Evolutionary conservation across 768 basidiomycete species (phyloP).

Genomic region (Kondoa malvinella): DNA sequence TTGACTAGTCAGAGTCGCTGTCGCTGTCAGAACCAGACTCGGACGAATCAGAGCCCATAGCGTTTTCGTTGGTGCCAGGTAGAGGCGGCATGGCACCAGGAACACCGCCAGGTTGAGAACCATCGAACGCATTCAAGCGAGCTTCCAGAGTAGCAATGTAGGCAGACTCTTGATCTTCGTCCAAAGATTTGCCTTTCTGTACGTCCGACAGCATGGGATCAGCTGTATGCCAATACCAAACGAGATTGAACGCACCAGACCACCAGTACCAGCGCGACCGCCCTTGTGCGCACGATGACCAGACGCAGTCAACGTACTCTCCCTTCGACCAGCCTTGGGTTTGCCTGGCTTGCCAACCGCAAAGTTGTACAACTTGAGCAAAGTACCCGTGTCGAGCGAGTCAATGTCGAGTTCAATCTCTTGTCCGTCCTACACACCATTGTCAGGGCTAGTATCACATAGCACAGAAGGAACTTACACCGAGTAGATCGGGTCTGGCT

Average conservation of each 20-base stretch:
- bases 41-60: background rate
- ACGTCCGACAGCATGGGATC: background rate
- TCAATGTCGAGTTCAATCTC: constrained; percentile 99
- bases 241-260: constrained; percentile 34
- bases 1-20: background rate
- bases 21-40: background rate
- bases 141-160: constrained; percentile 83
- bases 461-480: constrained; percentile 43
- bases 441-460: constrained; percentile 4
- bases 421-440: constrained; percentile 36
- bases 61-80: too few species aligned
- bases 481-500: constrained; percentile 79
- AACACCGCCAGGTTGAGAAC: background rate
- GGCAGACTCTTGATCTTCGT: constrained; percentile 87
- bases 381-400: constrained; percentile 61
- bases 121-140: constrained; percentile 65
- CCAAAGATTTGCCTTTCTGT: constrained; percentile 78
- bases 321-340: constrained; percentile 24
- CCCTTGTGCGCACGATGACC: constrained; percentile 23
- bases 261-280: constrained; percentile 45
- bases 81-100: too few species aligned
- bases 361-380: constrained; percentile 87
- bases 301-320: constrained; percentile 1
- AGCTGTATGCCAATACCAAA: background rate
- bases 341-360: constrained; percentile 40